Percentiles rank a stretch among this genome's conserved stretches.
These are phyloP conservation scores for Vitis rotundifolia DNA, from an alignment of 164 flowering plant genomes.

Conservation along the genomic window DNA sequence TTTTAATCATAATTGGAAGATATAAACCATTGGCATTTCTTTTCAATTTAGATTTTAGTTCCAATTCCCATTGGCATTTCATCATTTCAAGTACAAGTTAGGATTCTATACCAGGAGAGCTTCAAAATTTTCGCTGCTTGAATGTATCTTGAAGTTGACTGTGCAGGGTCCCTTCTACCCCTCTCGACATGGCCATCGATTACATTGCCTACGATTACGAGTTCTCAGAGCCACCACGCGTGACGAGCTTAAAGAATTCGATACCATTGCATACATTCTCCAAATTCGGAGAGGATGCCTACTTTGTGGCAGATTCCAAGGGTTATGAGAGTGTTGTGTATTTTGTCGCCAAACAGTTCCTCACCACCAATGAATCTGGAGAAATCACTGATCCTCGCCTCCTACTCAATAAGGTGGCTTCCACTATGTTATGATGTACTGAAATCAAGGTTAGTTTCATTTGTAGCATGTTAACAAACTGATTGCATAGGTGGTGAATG, in stretches of 20 bases:
- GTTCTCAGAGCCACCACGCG: not conserved
- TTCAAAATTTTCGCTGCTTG: too few species aligned
- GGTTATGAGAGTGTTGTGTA: conserved; percentile 72
- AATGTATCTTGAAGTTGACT: conserved; percentile 7
- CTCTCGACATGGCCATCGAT: conserved; percentile 94
- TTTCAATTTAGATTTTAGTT: too few species aligned
- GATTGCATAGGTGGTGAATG: conserved; percentile 63
- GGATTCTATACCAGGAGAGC: too few species aligned
- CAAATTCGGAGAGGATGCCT: conserved; percentile 80
- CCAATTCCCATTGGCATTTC: too few species aligned
- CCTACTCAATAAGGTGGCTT: conserved; percentile 72
- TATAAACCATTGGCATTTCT: too few species aligned
- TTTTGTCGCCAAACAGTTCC: conserved; percentile 76
- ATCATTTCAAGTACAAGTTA: too few species aligned
- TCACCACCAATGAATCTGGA: conserved; percentile 50
- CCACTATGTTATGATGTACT: not conserved
- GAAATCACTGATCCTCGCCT: conserved; percentile 70
- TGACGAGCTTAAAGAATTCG: too few species aligned
- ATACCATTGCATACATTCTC: conserved; percentile 67
- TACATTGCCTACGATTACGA: conserved; percentile 92
- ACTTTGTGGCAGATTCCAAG: conserved; percentile 83
- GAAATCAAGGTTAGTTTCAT: not conserved
- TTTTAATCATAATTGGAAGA: too few species aligned
- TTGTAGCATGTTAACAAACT: conserved; percentile 28
- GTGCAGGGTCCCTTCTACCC: conserved; percentile 64